phyloP scores from a whole-genome alignment of 768 basidiomycete genomes.

The Lentinus tigrinus region DNA sequence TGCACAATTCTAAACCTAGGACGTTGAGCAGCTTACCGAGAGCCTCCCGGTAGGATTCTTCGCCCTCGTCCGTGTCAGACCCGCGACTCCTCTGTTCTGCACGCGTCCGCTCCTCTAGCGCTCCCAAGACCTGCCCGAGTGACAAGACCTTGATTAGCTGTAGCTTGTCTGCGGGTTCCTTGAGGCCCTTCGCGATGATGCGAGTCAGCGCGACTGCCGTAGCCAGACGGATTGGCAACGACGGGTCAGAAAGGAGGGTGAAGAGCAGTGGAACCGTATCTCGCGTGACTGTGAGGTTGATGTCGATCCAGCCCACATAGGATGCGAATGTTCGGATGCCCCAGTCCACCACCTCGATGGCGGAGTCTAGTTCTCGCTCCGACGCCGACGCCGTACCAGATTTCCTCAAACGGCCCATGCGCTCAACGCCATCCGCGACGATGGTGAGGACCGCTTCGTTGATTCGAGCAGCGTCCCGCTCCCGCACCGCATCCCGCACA shows the following conservation, averaged over 20 bases:
- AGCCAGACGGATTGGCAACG: slow-evolving; percentile 78
- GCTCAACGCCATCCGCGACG: slow-evolving; percentile 66
- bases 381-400: slow-evolving; percentile 38
- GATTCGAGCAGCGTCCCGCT: slow-evolving; percentile 81
- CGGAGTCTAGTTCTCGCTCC: slow-evolving; percentile 54
- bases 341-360: slow-evolving; percentile 84
- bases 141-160: slow-evolving; percentile 89
- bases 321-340: slow-evolving; percentile 91
- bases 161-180: slow-evolving; percentile 87
- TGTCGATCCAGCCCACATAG: slow-evolving; percentile 98
- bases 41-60: slow-evolving; percentile 86
- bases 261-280: slow-evolving; percentile 85
- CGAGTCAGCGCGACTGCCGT: slow-evolving; percentile 77
- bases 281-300: slow-evolving; percentile 92
- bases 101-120: slow-evolving; percentile 76
- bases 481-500: slow-evolving; percentile 87
- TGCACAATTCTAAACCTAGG: slow-evolving; percentile 78
- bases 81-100: slow-evolving; percentile 64
- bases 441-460: slow-evolving; percentile 87
- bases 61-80: slow-evolving; percentile 78
- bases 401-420: slow-evolving; percentile 54
- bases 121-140: slow-evolving; percentile 76
- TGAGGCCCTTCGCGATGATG: slow-evolving; percentile 90
- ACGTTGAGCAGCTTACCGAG: slow-evolving; percentile 82
- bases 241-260: slow-evolving; percentile 73